Conservation (phyloP, 1,284 basidiomycete species). For the Blastosporella zonata region DNA sequence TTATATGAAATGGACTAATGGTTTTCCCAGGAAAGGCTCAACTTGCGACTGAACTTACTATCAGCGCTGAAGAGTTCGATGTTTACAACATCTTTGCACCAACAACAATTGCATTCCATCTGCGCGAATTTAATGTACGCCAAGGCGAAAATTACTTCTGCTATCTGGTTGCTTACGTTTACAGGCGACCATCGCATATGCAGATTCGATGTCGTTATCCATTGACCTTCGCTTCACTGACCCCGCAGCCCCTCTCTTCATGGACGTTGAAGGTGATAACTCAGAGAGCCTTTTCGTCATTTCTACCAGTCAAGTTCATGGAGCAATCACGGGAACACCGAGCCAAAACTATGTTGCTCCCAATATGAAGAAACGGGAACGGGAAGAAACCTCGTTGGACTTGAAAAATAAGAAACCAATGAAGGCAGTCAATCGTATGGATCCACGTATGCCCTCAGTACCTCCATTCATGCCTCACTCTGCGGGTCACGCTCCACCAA, state of each 20-base stretch:
- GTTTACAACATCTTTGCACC: slow-evolving; percentile 61
- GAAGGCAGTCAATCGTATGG: slow-evolving; percentile 54
- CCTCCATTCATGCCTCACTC: slow-evolving; percentile 26
- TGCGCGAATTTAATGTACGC: slow-evolving; percentile 78
- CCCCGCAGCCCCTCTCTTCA: slow-evolving; percentile 66
- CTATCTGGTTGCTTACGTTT: background rate
- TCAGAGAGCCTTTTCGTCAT: slow-evolving; percentile 68
- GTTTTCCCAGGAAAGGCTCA: slow-evolving; percentile 50
- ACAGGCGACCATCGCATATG: slow-evolving; percentile 74
- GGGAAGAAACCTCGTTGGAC: slow-evolving; percentile 36
- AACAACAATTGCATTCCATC: slow-evolving; percentile 69
- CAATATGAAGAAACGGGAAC: slow-evolving; percentile 40
- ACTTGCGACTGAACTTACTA: slow-evolving; percentile 67
- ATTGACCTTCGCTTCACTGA: slow-evolving; percentile 74
- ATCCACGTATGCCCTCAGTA: slow-evolving; percentile 25
- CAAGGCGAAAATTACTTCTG: too few species aligned
- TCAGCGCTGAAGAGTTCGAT: slow-evolving; percentile 76
- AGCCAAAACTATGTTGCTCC: slow-evolving; percentile 24
- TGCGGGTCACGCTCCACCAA: slow-evolving; percentile 23
- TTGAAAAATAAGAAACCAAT: slow-evolving; percentile 48
- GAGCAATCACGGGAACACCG: slow-evolving; percentile 27
- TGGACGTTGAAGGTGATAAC: slow-evolving; percentile 65
- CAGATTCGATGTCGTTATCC: slow-evolving; percentile 61
- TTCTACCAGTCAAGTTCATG: slow-evolving; percentile 63
- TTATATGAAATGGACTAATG: slow-evolving; percentile 1